Evolutionary conservation across 108 stramenopile species (phyloP).

Genomic region (Nitzschia inconspicua): DNA sequence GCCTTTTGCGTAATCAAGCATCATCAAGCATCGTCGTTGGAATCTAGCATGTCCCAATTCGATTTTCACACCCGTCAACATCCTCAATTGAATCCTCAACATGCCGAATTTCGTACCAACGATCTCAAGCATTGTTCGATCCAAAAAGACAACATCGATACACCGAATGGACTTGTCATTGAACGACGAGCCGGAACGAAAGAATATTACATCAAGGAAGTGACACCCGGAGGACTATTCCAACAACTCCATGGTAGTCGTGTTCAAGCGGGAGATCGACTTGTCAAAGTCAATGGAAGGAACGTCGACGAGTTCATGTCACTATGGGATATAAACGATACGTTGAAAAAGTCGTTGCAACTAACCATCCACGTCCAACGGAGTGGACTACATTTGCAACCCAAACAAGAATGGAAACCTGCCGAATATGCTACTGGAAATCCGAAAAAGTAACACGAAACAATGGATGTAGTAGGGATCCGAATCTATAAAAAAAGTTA

Average conservation of each 20-base stretch:
- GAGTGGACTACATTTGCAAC: constrained; percentile 3
- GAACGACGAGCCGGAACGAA: constrained; percentile 9
- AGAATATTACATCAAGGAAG: constrained; percentile 21
- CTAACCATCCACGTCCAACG: constrained; percentile 13
- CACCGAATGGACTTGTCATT: constrained; percentile 14
- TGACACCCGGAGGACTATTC: constrained; percentile 14
- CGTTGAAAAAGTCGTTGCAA: constrained; percentile 17
- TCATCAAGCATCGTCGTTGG: too few species aligned
- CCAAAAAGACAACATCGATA: constrained; percentile 8
- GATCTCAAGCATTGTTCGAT: constrained; percentile 18
- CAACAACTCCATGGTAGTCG: constrained; percentile 15
- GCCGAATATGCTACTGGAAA: too few species aligned
- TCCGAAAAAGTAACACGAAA: too few species aligned
- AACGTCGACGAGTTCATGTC: constrained; percentile 15
- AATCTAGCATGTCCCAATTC: too few species aligned
- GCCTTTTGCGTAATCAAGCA: too few species aligned
- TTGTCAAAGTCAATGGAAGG: constrained; percentile 19
- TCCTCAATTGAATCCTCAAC: constrained; percentile 16
- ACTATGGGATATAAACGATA: constrained; percentile 24
- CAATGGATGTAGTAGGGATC: too few species aligned
- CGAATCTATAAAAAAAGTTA: too few species aligned
- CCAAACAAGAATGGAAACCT: too few species aligned
- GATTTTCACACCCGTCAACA: constrained; percentile 22
- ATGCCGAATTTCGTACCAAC: constrained; percentile 22
- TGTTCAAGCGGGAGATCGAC: constrained; percentile 15